Base-by-base conservation (phyloP, 192 early-diverging fungal species). In the Jimgerdemannia flammicorona region DNA sequence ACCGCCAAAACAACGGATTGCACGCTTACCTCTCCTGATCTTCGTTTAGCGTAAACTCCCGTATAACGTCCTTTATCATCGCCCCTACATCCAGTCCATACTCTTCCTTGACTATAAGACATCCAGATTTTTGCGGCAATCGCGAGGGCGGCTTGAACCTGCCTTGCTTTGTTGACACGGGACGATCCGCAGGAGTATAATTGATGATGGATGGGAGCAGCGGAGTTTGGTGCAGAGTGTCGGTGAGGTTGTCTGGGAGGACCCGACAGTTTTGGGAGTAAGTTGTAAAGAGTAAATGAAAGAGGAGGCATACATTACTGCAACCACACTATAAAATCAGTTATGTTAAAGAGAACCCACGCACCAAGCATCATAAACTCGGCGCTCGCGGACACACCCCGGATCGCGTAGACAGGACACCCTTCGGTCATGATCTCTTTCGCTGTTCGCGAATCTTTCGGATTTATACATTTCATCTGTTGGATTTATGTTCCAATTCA, bases 291-390 rank as follows among this genome's bases (percentile, higher is more conserved):
- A n/a, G n/a, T n/a, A n/a, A 0, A 29, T 29, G 29, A 29, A 29
- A 29, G 29, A 29, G 29, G 29, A 29, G 29, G 29, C 1, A 29
- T 29, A 29, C 29, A 29, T 29, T 29, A 29, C 29, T 29, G 29
- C n/a, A n/a, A n/a, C 29, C 29, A 29, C 29, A 29, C 29, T 29
- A 29, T 29, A 29, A 29, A 29, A 29, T 29, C 29, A 29, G 29
- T 29, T 29, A 29, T 29, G 49, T 59, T 14, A 10, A 59, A 59
- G 49, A 59, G 49, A 59, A 14, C 49, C 29, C 49, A 74, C n/a
- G 20, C 79, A 86, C 85, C 83, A 20, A 86, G 66, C 87, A 86
- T 86, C 83, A 88, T 84, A 40, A 88, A 86, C 64, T 88, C 87
- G 4, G 80, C 74, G 69, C 77, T 81, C n/a, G 78, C 82, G 19